Conservation (phyloP, 2,329 filamentous ascomycete species). For the Cytospora chrysosperma region DNA sequence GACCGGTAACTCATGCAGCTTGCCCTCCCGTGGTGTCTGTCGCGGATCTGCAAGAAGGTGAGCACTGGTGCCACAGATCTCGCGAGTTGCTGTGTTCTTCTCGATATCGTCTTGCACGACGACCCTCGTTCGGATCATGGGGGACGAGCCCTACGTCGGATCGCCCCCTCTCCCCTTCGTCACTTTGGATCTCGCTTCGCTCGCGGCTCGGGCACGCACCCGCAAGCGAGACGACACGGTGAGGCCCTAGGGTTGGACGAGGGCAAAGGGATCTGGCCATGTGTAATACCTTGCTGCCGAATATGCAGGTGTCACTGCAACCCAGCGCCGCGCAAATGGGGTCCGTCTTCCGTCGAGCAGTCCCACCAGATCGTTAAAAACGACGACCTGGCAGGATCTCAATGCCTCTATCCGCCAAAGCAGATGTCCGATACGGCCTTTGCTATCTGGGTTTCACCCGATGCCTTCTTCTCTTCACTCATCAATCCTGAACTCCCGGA, state of each 20-base stretch:
- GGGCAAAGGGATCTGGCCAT: not conserved
- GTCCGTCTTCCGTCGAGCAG: conserved; percentile 13
- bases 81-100: not conserved
- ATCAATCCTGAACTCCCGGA: not conserved
- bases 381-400: conserved; percentile 19
- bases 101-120: conserved; percentile 9
- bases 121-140: conserved; percentile 1
- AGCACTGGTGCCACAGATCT: not conserved
- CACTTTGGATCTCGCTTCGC: not conserved
- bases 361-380: conserved; percentile 21
- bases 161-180: not conserved
- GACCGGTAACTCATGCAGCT: conserved; percentile 6
- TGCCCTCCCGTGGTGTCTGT: conserved; percentile 5
- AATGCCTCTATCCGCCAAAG: conserved; percentile 11
- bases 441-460: conserved; percentile 16
- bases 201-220: not conserved
- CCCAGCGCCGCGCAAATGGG: not conserved
- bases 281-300: conserved; percentile 1
- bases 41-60: not conserved
- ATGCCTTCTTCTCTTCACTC: not conserved
- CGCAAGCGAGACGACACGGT: not conserved
- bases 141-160: not conserved
- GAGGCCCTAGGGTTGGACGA: not conserved
- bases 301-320: not conserved
- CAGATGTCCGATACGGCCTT: conserved; percentile 18